Conservation (phyloP, 2,329 filamentous ascomycete species). For the Beauveria sp. region DNA sequence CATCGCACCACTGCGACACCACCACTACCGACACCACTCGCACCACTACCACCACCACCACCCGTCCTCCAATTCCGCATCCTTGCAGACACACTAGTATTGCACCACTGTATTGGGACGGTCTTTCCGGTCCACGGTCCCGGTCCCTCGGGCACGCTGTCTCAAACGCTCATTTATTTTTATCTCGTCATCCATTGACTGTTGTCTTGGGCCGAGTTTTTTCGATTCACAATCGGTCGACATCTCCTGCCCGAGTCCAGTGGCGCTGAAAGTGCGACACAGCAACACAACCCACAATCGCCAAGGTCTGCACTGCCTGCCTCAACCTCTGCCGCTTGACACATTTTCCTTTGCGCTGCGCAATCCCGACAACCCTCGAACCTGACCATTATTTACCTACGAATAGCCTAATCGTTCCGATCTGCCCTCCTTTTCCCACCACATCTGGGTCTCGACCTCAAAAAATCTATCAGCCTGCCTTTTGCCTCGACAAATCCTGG, state of each 20-base stretch:
- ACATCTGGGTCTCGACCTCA: neutral
- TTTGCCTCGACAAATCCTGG: neutral
- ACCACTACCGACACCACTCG: neutral
- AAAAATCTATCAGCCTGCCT: neutral
- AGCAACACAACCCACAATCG: neutral
- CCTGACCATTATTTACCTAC: neutral
- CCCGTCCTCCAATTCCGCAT: neutral
- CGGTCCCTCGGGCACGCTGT: neutral
- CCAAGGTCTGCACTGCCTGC: neutral
- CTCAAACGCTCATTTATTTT: slow-evolving; percentile 3
- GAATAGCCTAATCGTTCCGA: neutral
- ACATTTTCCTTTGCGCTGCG: neutral
- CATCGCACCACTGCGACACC: neutral
- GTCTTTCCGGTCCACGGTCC: neutral
- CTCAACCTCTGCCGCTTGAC: neutral
- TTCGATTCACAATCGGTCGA: neutral
- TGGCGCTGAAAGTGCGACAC: neutral
- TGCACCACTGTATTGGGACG: too few species aligned
- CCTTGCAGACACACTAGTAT: neutral
- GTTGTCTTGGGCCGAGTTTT: neutral
- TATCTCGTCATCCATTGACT: neutral
- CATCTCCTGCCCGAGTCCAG: neutral
- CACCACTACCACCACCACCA: neutral
- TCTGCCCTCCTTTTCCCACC: neutral
- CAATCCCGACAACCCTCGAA: neutral